Percentiles rank a stretch among this genome's conserved stretches.
Evolutionary conservation across 345 rosid species (phyloP).

Genomic region (Hibiscus trionum): DNA sequence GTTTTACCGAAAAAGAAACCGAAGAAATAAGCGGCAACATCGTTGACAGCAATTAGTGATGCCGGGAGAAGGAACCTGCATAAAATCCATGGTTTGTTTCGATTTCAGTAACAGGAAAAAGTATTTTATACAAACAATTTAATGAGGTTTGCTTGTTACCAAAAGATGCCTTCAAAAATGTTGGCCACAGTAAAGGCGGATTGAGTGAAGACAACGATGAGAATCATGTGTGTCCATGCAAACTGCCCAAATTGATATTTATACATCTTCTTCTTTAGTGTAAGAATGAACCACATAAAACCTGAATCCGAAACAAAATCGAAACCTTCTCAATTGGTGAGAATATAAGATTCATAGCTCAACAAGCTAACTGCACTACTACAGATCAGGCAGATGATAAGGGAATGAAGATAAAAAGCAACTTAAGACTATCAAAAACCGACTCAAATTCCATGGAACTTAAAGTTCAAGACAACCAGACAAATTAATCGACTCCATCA

Average conservation of each 20-base stretch:
- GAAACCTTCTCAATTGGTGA: not conserved
- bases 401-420: not conserved
- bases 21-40: slow-evolving; percentile 70
- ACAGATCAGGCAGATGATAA: not conserved
- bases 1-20: slow-evolving; percentile 93
- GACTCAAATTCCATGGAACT: not conserved
- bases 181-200: slow-evolving; percentile 70
- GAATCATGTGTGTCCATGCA: slow-evolving; percentile 64
- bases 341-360: not conserved
- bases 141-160: not conserved
- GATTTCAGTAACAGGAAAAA: not conserved
- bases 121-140: not conserved
- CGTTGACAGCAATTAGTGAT: slow-evolving; percentile 63
- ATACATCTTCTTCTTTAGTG: slow-evolving; percentile 68
- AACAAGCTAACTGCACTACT: not conserved
- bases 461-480: not conserved
- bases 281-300: slow-evolving; percentile 91
- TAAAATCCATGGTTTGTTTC: not conserved
- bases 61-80: not conserved
- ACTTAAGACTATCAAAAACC: not conserved
- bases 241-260: slow-evolving; percentile 51
- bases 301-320: slow-evolving; percentile 32
- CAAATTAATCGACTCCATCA: not conserved
- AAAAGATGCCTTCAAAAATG: slow-evolving; percentile 63
- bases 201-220: not conserved